Base-by-base conservation (phyloP, 2,329 filamentous ascomycete species). In the Stemphylium beticola region DNA sequence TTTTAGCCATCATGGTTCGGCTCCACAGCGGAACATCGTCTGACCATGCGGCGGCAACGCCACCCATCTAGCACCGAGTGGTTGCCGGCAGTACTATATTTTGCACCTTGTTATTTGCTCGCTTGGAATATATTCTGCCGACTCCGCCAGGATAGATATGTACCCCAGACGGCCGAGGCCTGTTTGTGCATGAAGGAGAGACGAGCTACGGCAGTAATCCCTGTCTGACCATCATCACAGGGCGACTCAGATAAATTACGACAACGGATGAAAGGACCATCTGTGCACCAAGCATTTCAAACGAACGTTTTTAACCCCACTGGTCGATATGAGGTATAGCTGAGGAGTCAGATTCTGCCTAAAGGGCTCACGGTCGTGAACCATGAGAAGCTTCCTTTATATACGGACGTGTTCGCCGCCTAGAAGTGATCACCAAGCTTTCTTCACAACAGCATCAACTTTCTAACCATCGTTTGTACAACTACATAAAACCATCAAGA, bases 221-320 rank as follows among this genome's bases (percentile, higher is more conserved):
- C 56, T 69, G 66, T 56, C 44, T 49, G 49, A 59, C 55, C 59
- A 36, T 44, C 64, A 64, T 66, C 59, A 60, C 64, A 65, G 54
- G 63, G 51, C 62, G 53, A 52, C 33, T 50, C 49, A 57, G 46
- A 56, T 73, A 72, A 49, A 71, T 73, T 73, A 57, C 58, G 46
- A 57, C 20, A 57, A 61, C 71, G 71, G 71, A 68, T 68, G 65
- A 74, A 73, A 69, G 71, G 71, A 65, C 63, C 44, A 65, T 49
- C 22, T 44, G 31, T 53, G 50, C 49, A 47, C 26, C 48, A 49
- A 57, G 46, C 24, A 44, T 54, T 53, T 36, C 53, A 51, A 65
- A 64, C 36, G 41, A 55, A 49, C 50, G 38, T 39, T 45, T 40
- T 55, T 29, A 61, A 64, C 68, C 61, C 69, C 69, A 68, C 70